phyloP scores from a whole-genome alignment of 345 rosid species.

The Melaleuca quinquenervia region DNA sequence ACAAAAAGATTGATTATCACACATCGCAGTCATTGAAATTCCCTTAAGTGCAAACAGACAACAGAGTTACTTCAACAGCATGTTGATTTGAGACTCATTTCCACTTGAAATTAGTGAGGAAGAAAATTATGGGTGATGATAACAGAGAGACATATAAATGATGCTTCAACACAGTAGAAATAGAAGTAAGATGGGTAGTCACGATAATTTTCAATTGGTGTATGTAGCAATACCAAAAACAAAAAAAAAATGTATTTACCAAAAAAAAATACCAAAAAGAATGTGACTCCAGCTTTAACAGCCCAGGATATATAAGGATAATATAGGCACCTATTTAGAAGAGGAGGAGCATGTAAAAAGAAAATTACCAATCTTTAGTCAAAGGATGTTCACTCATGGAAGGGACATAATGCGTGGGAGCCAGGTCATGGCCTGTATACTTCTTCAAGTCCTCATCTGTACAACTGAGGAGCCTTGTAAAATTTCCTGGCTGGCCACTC shows the following conservation, averaged over 20 bases:
- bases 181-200: not conserved
- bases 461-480: constrained; percentile 95
- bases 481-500: constrained; percentile 93
- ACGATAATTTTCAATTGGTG: not conserved
- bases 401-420: constrained; percentile 96
- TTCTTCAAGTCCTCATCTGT: constrained; percentile 69
- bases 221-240: not conserved
- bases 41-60: not conserved
- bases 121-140: not conserved
- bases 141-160: not conserved
- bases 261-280: not conserved
- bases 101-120: not conserved
- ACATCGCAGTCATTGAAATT: not conserved
- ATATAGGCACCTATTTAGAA: not conserved
- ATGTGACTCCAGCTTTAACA: not conserved
- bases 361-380: constrained; percentile 86
- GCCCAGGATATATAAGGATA: not conserved
- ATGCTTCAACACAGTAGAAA: not conserved
- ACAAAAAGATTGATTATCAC: not conserved
- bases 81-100: not conserved
- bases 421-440: constrained; percentile 82
- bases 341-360: not conserved
- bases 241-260: too few relatives aligned
- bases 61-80: not conserved
- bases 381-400: constrained; percentile 96